Evolutionary conservation across 306 rosid genomes (phyloP).

Genomic region (Acacia acuminata): DNA sequence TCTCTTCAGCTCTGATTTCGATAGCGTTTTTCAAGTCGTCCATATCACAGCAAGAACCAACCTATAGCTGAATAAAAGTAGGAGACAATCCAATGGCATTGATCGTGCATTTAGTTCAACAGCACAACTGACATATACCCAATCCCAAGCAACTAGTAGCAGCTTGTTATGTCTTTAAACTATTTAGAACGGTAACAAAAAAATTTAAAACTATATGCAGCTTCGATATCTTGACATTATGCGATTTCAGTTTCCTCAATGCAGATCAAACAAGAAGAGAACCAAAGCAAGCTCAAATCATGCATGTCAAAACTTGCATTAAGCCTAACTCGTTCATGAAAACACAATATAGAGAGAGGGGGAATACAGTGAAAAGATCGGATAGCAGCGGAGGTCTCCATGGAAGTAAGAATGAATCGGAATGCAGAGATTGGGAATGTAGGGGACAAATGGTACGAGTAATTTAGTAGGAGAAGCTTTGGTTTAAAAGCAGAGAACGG

Average conservation of each 20-base stretch:
- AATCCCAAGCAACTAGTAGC: not conserved
- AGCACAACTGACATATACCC: not conserved
- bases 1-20: not conserved
- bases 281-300: not conserved
- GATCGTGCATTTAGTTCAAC: not conserved
- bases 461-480: not conserved
- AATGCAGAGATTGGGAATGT: conserved; percentile 27
- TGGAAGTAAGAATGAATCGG: conserved; percentile 36
- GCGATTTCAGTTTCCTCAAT: not conserved
- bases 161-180: not conserved
- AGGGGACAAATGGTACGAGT: not conserved
- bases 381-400: conserved; percentile 76
- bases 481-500: conserved; percentile 27
- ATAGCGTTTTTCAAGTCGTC: not conserved
- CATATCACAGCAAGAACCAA: conserved; percentile 8
- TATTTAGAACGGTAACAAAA: not conserved
- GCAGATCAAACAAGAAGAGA: conserved; percentile 10
- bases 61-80: not conserved
- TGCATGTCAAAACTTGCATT: not conserved
- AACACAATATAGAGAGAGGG: conserved; percentile 5
- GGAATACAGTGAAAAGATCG: conserved; percentile 70
- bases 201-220: too few species aligned
- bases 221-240: not conserved
- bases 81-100: not conserved
- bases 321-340: not conserved